A percentile compares a stretch with the other conserved stretches of the same genome.
These are phyloP conservation scores for Heliocybe sulcata DNA, from an alignment of 1,284 basidiomycete species.

Conservation along the genomic window DNA sequence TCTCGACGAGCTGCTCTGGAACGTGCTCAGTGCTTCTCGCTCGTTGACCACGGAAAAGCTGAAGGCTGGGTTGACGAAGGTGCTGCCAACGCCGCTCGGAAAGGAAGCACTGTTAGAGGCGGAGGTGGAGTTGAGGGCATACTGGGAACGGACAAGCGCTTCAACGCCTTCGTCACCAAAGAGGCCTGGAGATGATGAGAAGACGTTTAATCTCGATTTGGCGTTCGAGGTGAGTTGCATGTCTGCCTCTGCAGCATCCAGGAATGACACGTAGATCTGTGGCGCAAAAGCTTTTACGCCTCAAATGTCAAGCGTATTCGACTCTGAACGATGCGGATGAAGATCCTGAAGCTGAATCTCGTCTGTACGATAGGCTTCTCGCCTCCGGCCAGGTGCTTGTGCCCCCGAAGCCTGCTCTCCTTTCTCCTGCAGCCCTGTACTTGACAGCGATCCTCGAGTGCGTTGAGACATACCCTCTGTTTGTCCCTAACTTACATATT, in stretches of 20 bases:
- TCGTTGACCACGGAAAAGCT: conserved; percentile 74
- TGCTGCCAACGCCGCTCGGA: conserved; percentile 74
- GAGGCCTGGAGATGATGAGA: conserved; percentile 34
- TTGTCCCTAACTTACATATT: conserved; percentile 9
- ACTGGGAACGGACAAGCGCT: conserved; percentile 64
- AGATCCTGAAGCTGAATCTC: conserved; percentile 54
- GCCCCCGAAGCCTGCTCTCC: conserved; percentile 46
- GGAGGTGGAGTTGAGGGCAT: conserved; percentile 82
- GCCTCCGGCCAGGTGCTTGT: conserved; percentile 26
- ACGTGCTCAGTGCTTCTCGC: conserved; percentile 60
- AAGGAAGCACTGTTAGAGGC: conserved; percentile 90
- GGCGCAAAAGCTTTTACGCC: conserved; percentile 52
- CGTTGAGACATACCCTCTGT: conserved; percentile 14
- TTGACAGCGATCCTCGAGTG: conserved; percentile 88
- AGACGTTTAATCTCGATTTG: conserved; percentile 61
- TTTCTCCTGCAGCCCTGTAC: conserved; percentile 83
- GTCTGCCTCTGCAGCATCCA: not conserved
- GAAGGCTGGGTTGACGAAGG: conserved; percentile 62
- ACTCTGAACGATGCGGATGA: conserved; percentile 80
- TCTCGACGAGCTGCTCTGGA: conserved; percentile 83
- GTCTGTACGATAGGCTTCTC: conserved; percentile 52
- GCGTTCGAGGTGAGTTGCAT: conserved; percentile 59
- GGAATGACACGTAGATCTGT: not conserved
- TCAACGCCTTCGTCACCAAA: conserved; percentile 25
- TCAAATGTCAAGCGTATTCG: conserved; percentile 81